Evolutionary conservation across 805 yeast species (phyloP), one percentile per base, ranked within the genome.

Genomic region (Metschnikowia cerradonensis): DNA sequence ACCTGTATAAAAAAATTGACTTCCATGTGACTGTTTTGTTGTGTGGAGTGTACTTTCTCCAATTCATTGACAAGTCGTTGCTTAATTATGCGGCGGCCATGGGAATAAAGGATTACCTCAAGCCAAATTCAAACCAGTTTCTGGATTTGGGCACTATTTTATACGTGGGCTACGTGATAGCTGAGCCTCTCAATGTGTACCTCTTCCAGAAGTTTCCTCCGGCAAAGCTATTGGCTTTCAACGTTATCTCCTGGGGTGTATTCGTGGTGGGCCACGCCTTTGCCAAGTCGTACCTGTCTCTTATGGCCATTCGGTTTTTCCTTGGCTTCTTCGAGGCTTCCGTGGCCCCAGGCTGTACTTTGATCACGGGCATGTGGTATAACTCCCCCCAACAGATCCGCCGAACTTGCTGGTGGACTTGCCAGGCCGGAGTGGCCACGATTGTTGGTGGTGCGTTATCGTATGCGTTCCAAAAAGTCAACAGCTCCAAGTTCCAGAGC

Each of bases 291-390:
- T 79, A 79, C 58, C 80, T 83, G 1, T 70, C 80, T 14, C 65
- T 81, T 41, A 79, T 81, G 83, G 66, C 80, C n/a, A 77, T 78
- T 1, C 66, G 86, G 50, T 70, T 79, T 4, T 62, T 81, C 23
- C 60, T 81, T 22, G 86, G 86, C 6, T 59, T 77, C 20, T 79
- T 80, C 54, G 86, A 82, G 60, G 65, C 81, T 1, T 75, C 81
- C 2, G 71, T 81, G 41, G 79, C 83, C 0, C 83, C 83, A 1
- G 82, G 84, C 0, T 73, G 81, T 45, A 73, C 81, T 49, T 68
- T 82, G 26, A 73, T 83, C 40, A 79, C 83, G 36, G 78, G 85
- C 26, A 81, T 81, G 85, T 84, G 81, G 67, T 84, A 81, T 66
- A 76, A 77, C 36, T 77, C 76, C 49, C 60, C 70, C 4, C 83